Evolutionary conservation across 1,284 basidiomycete species (phyloP).

Genomic region (Inonotus obliquus): DNA sequence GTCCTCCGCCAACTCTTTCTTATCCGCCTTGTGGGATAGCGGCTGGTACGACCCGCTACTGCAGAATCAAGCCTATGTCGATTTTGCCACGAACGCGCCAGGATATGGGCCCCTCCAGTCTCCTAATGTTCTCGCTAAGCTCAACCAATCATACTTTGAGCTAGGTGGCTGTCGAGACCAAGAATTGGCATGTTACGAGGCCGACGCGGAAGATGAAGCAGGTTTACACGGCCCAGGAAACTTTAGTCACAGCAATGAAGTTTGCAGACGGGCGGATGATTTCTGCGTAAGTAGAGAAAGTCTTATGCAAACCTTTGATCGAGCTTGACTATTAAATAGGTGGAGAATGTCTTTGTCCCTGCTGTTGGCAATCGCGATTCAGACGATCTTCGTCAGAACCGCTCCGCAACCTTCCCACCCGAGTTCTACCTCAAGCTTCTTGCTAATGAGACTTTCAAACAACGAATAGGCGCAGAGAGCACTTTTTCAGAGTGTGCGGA

Average conservation of each 20-base stretch:
- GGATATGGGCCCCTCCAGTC: conserved; percentile 59
- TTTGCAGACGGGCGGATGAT: conserved; percentile 47
- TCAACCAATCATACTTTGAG: conserved; percentile 46
- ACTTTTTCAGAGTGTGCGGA: conserved; percentile 45
- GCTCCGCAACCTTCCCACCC: conserved; percentile 50
- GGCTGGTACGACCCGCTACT: conserved; percentile 65
- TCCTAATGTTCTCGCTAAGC: conserved; percentile 37
- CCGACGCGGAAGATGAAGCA: conserved; percentile 23
- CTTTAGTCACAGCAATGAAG: conserved; percentile 37
- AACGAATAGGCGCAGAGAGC: conserved; percentile 47
- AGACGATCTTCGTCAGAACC: conserved; percentile 54
- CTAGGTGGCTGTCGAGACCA: conserved; percentile 47
- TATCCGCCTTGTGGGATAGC: conserved; percentile 29
- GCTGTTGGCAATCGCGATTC: conserved; percentile 48
- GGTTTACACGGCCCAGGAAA: conserved; percentile 30
- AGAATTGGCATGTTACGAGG: conserved; percentile 49
- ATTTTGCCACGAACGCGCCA: conserved; percentile 55
- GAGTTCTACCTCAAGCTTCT: conserved; percentile 50
- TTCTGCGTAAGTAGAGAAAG: conserved; percentile 51
- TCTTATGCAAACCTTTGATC: background rate
- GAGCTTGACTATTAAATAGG: conserved; percentile 30
- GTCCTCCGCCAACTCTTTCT: background rate
- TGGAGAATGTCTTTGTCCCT: conserved; percentile 42
- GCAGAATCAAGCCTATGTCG: conserved; percentile 56
- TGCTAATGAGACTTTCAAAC: conserved; percentile 29